Conservation (phyloP, 805 yeast genomes). For the Clavispora vitiphila region DNA sequence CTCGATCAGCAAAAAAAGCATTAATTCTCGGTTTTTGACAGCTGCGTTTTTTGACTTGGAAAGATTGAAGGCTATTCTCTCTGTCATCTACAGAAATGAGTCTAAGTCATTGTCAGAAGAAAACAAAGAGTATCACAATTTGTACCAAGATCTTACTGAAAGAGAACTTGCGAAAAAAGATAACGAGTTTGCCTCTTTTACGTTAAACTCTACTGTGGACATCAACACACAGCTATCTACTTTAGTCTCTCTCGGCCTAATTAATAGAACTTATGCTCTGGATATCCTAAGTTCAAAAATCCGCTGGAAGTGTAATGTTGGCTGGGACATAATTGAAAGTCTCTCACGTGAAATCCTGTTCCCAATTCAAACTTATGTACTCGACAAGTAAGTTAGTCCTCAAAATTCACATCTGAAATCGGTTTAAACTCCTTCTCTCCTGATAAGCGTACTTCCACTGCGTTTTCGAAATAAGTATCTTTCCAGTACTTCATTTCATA, state of each 20-base stretch:
- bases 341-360: slow-evolving; percentile 63
- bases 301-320: slow-evolving; percentile 74
- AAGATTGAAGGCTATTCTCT: slow-evolving; percentile 72
- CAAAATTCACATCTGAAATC: slow-evolving; percentile 21
- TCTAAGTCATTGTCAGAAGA: slow-evolving; percentile 24
- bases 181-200: slow-evolving; percentile 30
- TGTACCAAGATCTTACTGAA: slow-evolving; percentile 31
- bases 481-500: slow-evolving; percentile 57
- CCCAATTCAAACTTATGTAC: slow-evolving; percentile 58
- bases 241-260: slow-evolving; percentile 48
- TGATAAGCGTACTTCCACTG: slow-evolving; percentile 37
- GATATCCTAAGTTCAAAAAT: slow-evolving; percentile 64
- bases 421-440: slow-evolving; percentile 21
- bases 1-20: slow-evolving; percentile 33
- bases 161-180: slow-evolving; percentile 27
- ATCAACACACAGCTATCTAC: slow-evolving; percentile 58
- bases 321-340: slow-evolving; percentile 58
- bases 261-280: slow-evolving; percentile 36
- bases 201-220: slow-evolving; percentile 41
- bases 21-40: slow-evolving; percentile 60
- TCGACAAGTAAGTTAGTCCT: slow-evolving; percentile 2
- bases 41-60: slow-evolving; percentile 75
- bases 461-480: slow-evolving; percentile 41
- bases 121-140: slow-evolving; percentile 16
- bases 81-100: slow-evolving; percentile 54